phyloP scores from a whole-genome alignment of 2,329 filamentous ascomycete species.

The Verticillium albo-atrum region DNA sequence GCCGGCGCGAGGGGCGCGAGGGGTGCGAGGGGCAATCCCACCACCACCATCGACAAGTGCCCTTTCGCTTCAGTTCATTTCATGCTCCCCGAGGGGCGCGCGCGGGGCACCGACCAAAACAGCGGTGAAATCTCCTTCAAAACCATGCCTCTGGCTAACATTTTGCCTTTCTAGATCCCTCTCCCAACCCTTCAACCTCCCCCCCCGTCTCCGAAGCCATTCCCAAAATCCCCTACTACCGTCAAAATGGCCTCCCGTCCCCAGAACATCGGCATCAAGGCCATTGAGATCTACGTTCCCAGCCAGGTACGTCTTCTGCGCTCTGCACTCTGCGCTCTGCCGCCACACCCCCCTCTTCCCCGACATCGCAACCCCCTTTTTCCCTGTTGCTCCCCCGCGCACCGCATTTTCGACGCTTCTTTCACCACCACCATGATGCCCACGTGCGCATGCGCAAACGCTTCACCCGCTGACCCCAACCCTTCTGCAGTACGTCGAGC shows the following conservation, averaged over 20 bases:
- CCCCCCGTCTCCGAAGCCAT: background rate
- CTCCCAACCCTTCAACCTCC: background rate
- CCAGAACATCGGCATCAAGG: slow-evolving; percentile 88
- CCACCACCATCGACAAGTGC: background rate
- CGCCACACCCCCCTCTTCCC: background rate
- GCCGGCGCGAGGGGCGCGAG: background rate
- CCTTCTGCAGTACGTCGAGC: slow-evolving; percentile 70
- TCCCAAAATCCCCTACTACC: background rate
- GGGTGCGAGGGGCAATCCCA: background rate
- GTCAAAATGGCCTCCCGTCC: slow-evolving; percentile 65
- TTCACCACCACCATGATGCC: background rate
- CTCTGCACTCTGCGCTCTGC: too few relatives aligned
- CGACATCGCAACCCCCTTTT: slow-evolving; percentile 5
- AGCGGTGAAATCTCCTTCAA: slow-evolving; percentile 12
- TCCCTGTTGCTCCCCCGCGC: slow-evolving; percentile 11
- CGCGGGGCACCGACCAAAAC: slow-evolving; percentile 7
- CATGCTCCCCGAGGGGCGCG: background rate
- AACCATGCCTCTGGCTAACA: slow-evolving; percentile 5
- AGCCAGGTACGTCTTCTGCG: slow-evolving; percentile 65
- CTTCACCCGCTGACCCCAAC: slow-evolving; percentile 5
- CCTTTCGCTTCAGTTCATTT: background rate
- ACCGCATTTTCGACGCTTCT: background rate
- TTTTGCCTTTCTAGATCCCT: background rate
- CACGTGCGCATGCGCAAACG: background rate
- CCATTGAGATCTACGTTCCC: slow-evolving; percentile 86